phyloP scores from a whole-genome alignment of 306 rosid species.

The Lotus japonicus region DNA sequence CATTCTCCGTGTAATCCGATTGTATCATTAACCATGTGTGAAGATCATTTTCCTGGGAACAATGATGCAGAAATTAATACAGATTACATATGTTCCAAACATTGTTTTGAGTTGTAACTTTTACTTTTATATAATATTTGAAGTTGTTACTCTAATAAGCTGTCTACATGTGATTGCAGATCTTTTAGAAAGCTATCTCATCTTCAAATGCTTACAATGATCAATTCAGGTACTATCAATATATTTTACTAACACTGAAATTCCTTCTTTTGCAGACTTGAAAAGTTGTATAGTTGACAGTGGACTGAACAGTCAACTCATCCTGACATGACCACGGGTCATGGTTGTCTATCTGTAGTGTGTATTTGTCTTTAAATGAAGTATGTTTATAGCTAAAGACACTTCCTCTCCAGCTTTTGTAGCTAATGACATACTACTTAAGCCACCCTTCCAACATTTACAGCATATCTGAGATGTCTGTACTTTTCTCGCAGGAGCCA shows the following conservation, averaged over 20 bases:
- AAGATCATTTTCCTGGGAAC: constrained; percentile 10
- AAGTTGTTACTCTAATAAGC: not conserved
- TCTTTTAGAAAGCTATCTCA: constrained; percentile 96
- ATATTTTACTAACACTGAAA: not conserved
- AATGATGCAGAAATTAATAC: not conserved
- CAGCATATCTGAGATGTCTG: too few relatives aligned
- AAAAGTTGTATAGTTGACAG: not conserved
- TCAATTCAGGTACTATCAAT: constrained; percentile 68
- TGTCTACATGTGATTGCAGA: constrained; percentile 47
- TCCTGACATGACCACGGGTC: not conserved
- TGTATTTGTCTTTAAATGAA: not conserved
- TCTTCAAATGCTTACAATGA: constrained; percentile 94
- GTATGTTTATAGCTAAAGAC: not conserved
- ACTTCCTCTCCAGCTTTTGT: not conserved
- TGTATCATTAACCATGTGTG: not conserved
- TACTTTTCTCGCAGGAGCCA: too few relatives aligned
- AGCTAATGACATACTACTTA: not conserved
- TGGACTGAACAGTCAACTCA: not conserved
- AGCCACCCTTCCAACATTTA: too few relatives aligned
- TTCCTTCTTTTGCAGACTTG: not conserved
- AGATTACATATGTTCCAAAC: not conserved
- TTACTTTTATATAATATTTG: not conserved
- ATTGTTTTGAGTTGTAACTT: not conserved
- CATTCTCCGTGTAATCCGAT: too few relatives aligned
- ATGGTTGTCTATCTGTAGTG: not conserved